phyloP scores from a whole-genome alignment of 805 yeast species.

The Groenewaldozyma salmanticensis region DNA sequence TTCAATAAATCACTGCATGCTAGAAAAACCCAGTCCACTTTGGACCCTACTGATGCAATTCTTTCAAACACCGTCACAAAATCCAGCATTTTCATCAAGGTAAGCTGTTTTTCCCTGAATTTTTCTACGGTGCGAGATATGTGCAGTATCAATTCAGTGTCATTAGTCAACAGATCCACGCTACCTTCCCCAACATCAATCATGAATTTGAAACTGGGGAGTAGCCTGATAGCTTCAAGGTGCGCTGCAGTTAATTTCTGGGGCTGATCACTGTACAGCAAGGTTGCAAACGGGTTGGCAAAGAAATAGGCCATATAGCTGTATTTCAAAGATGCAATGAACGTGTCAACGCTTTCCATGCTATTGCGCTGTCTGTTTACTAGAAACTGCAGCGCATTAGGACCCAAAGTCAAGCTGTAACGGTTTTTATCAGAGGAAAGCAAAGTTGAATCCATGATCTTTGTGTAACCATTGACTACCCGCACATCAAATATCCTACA shows the following conservation, averaged over 20 bases:
- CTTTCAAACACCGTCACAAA: too few relatives aligned
- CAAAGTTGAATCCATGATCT: conserved; percentile 14
- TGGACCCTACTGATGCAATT: too few relatives aligned
- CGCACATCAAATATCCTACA: conserved; percentile 21
- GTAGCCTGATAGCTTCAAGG: conserved; percentile 23
- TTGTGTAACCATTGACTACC: conserved; percentile 11
- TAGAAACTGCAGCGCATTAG: conserved; percentile 15
- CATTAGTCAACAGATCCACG: too few relatives aligned
- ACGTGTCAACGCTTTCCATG: conserved; percentile 18
- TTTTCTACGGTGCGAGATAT: too few relatives aligned
- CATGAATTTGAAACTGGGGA: conserved; percentile 29
- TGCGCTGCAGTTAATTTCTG: conserved; percentile 8
- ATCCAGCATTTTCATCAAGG: too few relatives aligned
- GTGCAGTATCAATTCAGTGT: too few relatives aligned
- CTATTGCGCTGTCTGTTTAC: conserved; percentile 16
- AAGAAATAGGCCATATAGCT: conserved; percentile 28
- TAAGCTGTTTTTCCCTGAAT: too few relatives aligned
- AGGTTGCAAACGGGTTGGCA: conserved; percentile 28
- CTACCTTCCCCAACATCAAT: too few relatives aligned
- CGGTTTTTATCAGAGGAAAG: conserved; percentile 5
- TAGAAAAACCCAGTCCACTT: too few relatives aligned
- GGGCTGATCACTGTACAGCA: not conserved
- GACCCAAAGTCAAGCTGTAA: conserved; percentile 15
- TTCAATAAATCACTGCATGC: too few relatives aligned
- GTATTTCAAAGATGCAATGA: conserved; percentile 22